Conservation (phyloP, 2,329 filamentous ascomycete genomes). For the Passalora sequoiae region DNA sequence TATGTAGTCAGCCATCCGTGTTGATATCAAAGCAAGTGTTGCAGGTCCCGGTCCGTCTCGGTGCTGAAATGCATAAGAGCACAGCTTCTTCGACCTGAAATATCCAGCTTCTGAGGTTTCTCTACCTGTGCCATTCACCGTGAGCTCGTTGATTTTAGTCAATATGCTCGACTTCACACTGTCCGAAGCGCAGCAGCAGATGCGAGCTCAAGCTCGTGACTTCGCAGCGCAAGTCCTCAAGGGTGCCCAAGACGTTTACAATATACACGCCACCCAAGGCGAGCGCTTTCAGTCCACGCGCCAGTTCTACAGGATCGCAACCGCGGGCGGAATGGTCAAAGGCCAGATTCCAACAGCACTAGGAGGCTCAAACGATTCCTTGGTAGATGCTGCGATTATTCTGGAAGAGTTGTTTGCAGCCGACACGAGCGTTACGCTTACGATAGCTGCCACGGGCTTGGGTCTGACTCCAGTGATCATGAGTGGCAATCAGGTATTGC, state of each 20-base stretch:
- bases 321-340: slow-evolving; percentile 44
- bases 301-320: slow-evolving; percentile 45
- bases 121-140: too few species aligned
- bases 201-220: slow-evolving; percentile 26
- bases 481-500: slow-evolving; percentile 38
- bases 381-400: slow-evolving; percentile 48
- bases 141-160: too few species aligned
- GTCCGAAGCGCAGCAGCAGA: slow-evolving; percentile 25
- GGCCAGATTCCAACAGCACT: slow-evolving; percentile 43
- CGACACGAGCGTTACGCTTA: slow-evolving; percentile 48
- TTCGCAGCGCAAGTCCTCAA: slow-evolving; percentile 29
- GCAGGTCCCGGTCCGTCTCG: too few species aligned
- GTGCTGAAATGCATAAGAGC: too few species aligned
- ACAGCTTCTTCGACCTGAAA: too few species aligned
- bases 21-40: too few species aligned
- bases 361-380: slow-evolving; percentile 43
- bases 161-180: slow-evolving; percentile 33
- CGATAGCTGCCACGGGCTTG: slow-evolving; percentile 49
- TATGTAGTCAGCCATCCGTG: too few species aligned
- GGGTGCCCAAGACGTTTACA: slow-evolving; percentile 28
- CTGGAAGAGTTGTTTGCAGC: slow-evolving; percentile 52
- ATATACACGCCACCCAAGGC: slow-evolving; percentile 22
- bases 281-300: slow-evolving; percentile 46
- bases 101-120: too few species aligned
- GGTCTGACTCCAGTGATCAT: slow-evolving; percentile 50